Percentiles rank a stretch among this genome's conserved stretches.
These are phyloP conservation scores for Dactylellina drechsleri DNA, from an alignment of 2,329 filamentous ascomycete genomes.

Conservation along the genomic window DNA sequence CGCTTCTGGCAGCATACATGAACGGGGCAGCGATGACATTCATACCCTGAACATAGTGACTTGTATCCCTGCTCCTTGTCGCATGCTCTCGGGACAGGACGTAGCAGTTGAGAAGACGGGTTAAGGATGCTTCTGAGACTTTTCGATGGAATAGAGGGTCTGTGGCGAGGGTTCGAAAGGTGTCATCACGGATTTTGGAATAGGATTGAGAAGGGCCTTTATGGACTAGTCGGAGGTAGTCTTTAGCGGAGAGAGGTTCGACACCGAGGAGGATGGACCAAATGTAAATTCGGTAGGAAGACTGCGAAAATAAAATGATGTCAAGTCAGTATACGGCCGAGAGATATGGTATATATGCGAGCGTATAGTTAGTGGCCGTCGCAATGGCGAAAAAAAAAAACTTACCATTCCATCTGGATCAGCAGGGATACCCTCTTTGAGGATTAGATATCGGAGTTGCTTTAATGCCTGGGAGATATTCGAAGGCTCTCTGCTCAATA, in stretches of 20 bases:
- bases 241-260: conserved; percentile 82
- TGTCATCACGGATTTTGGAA: conserved; percentile 97
- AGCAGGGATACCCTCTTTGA: conserved; percentile 66
- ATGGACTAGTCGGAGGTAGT: conserved; percentile 89
- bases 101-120: conserved; percentile 85
- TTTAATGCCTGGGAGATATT: conserved; percentile 62
- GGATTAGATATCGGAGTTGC: conserved; percentile 65
- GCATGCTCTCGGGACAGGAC: conserved; percentile 68
- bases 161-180: conserved; percentile 93
- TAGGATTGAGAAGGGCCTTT: conserved; percentile 94
- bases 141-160: conserved; percentile 96
- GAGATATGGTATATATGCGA: neutral
- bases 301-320: conserved; percentile 67
- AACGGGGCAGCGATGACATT: conserved; percentile 97
- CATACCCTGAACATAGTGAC: conserved; percentile 92
- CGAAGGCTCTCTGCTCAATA: conserved; percentile 57
- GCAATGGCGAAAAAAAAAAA: conserved; percentile 1
- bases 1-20: conserved; percentile 90
- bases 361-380: neutral
- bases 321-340: too few relatives aligned
- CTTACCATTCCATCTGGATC: conserved; percentile 68
- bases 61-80: conserved; percentile 87
- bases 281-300: conserved; percentile 89
- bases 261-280: conserved; percentile 95
- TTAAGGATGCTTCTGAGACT: conserved; percentile 93